Conservation (phyloP, 176 grass and related monocot genomes). For the Echinochloa phyllopogon region DNA sequence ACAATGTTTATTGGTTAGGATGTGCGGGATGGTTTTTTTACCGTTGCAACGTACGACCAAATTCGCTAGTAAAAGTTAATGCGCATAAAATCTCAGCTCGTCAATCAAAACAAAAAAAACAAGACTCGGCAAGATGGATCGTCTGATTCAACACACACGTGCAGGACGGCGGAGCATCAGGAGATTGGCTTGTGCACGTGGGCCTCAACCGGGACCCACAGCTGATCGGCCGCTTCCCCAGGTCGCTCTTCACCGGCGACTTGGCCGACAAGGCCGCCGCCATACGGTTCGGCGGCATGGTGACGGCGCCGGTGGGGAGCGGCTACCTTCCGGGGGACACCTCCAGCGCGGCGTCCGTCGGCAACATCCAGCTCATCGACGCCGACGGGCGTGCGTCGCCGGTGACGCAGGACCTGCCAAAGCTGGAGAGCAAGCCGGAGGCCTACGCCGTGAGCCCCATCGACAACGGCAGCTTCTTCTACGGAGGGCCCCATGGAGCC, state of each 20-base stretch:
- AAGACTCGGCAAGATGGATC: too few relatives aligned
- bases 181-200: constrained; percentile 21
- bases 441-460: neutral
- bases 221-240: constrained; percentile 5
- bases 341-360: neutral
- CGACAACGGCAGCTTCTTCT: neutral
- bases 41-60: too few relatives aligned
- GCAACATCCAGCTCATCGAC: constrained; percentile 3
- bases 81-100: too few relatives aligned
- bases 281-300: neutral
- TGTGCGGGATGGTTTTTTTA: too few relatives aligned
- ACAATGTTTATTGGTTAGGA: too few relatives aligned
- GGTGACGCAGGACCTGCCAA: neutral
- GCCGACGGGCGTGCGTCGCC: neutral
- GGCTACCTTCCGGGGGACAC: neutral
- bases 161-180: neutral
- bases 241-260: neutral
- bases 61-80: too few relatives aligned
- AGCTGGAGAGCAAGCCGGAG: neutral
- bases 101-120: too few relatives aligned
- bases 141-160: too few relatives aligned
- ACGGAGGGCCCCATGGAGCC: neutral
- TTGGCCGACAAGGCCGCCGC: neutral
- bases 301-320: neutral
- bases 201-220: neutral